Percentiles rank a stretch among this genome's conserved stretches.
phyloP scores from a whole-genome alignment of 2,329 filamentous ascomycete genomes.

The Neofusicoccum sp. region DNA sequence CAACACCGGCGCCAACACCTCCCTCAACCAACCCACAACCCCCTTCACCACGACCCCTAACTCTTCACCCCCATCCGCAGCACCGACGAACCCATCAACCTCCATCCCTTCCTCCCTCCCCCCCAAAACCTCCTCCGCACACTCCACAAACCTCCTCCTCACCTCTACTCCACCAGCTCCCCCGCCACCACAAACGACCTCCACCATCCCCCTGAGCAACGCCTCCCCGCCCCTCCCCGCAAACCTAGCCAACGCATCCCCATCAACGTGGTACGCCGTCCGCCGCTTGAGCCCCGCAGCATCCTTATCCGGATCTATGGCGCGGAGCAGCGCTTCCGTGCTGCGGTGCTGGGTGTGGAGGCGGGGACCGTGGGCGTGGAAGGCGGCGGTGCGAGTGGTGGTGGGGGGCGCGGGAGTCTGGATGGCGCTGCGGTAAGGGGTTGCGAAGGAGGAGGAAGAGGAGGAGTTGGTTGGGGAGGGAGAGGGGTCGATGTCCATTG shows the following conservation, averaged over 20 bases:
- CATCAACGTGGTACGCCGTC: slow-evolving; percentile 44
- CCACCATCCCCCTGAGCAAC: neutral
- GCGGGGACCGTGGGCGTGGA: neutral
- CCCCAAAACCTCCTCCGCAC: slow-evolving; percentile 30
- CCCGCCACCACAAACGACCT: neutral
- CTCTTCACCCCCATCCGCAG: neutral
- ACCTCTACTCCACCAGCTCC: slow-evolving; percentile 29
- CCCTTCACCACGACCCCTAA: neutral
- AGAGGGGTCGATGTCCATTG: slow-evolving; percentile 5
- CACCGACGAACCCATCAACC: slow-evolving; percentile 4
- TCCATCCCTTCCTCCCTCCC: slow-evolving; percentile 26
- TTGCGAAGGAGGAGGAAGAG: slow-evolving; percentile 21
- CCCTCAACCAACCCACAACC: slow-evolving; percentile 10
- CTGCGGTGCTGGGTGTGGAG: slow-evolving; percentile 23
- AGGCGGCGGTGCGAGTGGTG: neutral
- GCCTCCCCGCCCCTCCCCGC: slow-evolving; percentile 16
- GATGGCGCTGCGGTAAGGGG: neutral
- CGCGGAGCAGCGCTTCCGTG: slow-evolving; percentile 26
- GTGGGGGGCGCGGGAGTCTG: no score
- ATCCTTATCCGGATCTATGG: slow-evolving; percentile 32
- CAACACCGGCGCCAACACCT: slow-evolving; percentile 3
- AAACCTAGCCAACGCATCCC: slow-evolving; percentile 44
- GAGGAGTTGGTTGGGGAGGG: neutral
- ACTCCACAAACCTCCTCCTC: slow-evolving; percentile 29
- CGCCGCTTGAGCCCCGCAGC: slow-evolving; percentile 25